Evolutionary conservation across 2,329 filamentous ascomycete genomes (phyloP), one percentile per base, ranked within the genome.

Genomic region (Trichoderma endophyticum): DNA sequence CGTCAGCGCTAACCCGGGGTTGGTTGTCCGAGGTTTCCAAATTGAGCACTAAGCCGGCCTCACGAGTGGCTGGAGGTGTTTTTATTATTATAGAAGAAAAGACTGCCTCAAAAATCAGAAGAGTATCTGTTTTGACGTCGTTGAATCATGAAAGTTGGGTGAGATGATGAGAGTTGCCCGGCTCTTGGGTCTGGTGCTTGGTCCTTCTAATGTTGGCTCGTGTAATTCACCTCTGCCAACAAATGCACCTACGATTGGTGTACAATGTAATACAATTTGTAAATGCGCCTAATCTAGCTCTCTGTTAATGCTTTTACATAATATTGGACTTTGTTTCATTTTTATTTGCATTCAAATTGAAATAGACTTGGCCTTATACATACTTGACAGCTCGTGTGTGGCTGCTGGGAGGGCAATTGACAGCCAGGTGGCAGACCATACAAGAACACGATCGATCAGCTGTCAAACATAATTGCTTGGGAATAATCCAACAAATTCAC

Each of bases 1-100:
- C 77, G 78, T 73, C n/a, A 61, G 66, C 66, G 39, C 66, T 54
- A 70, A 57, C n/a, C 28, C n/a, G 39, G 43, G 12, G 28, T 36
- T 36, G 36, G 14, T 8, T n/a, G 48, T 64, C 62, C 62, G 36
- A 64, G 26, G 62, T 30, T 63, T 28, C 62, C 43, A 51, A 39
- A 6, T 26, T 34, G 28, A 7, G 56, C 28, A 59, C 56, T 54
- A 21, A 63, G 34, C 60, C 61, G 61, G 28, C 43, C n/a, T 39
- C 26, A 0, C 8, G 14, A 56, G 48, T 56, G n/a, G 43, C 48
- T 54, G 21, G 21, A 54, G 48, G 2, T 54, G 48, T 21, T 12
- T 24, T 12, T 14, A 59, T 21, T 32, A 34, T 60, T 12, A 12
- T 12, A 21, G 15, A 21, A 12, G n/a, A 51, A 51, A 21, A 51